Conservation (phyloP, 73 alveolate genomes). For the Tetrahymena malaccensis region DNA sequence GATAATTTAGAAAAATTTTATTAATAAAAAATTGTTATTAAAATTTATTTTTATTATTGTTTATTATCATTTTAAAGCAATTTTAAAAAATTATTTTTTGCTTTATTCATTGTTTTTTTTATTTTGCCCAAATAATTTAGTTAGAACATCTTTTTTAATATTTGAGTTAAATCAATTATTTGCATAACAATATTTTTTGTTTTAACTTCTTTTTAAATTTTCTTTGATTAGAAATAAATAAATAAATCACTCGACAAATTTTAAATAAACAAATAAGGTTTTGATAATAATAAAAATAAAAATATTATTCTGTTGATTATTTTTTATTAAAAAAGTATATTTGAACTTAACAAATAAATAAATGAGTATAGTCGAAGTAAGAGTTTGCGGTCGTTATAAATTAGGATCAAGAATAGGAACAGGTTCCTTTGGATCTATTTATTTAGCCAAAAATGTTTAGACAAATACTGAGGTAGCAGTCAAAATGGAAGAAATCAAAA, state of each 20-base stretch:
- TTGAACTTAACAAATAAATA: background rate
- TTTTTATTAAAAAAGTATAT: background rate
- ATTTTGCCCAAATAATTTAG: too few relatives aligned
- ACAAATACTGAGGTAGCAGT: constrained; percentile 68
- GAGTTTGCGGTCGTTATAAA: constrained; percentile 79
- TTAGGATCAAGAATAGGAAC: constrained; percentile 76
- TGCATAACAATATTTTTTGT: background rate
- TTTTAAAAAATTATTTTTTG: too few relatives aligned
- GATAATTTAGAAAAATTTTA: background rate
- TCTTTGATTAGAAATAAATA: too few relatives aligned
- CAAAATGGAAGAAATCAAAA: constrained; percentile 55
- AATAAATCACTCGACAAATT: too few relatives aligned
- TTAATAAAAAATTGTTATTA: too few relatives aligned
- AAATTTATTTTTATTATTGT: background rate
- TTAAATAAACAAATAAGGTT: background rate
- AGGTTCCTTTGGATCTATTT: constrained; percentile 92
- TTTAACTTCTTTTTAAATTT: background rate
- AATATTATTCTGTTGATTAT: background rate
- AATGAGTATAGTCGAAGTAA: constrained; percentile 43
- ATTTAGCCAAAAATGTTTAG: constrained; percentile 66
- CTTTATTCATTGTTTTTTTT: too few relatives aligned
- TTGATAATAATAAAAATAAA: background rate
- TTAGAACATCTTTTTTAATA: background rate
- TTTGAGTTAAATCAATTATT: background rate
- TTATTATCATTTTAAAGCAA: too few relatives aligned